A percentile compares a stretch with the other conserved stretches of the same genome.
Evolutionary conservation across 164 flowering plant genomes (phyloP).

Genomic region (Macadamia tetraphylla): DNA sequence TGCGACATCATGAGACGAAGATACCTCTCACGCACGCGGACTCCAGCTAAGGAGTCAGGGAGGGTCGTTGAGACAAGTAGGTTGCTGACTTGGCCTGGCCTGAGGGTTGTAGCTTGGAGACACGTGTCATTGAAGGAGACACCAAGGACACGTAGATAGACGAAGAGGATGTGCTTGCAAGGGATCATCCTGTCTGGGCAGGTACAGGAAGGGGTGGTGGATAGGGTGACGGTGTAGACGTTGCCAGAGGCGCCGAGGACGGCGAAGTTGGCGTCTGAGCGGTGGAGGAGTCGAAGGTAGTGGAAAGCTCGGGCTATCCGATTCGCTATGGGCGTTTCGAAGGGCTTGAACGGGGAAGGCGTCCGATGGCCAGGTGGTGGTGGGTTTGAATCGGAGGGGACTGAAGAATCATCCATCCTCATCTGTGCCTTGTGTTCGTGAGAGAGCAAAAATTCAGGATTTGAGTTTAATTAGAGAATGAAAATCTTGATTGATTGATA

Average conservation of each 20-base stretch:
- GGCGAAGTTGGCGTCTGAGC: conserved; percentile 48
- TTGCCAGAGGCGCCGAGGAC: conserved; percentile 82
- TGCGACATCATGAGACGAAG: conserved; percentile 37
- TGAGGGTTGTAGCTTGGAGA: conserved; percentile 46
- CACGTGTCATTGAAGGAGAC: conserved; percentile 49
- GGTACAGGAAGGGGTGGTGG: conserved; percentile 54
- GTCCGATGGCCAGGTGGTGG: conserved; percentile 21
- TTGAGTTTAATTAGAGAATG: no score
- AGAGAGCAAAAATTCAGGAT: no score
- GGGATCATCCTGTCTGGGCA: conserved; percentile 81
- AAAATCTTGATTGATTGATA: no score
- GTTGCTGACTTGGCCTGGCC: conserved; percentile 54
- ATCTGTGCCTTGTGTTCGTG: no score
- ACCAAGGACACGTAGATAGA: conserved; percentile 57
- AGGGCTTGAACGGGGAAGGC: conserved; percentile 21
- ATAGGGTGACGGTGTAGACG: conserved; percentile 68
- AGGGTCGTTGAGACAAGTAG: conserved; percentile 42
- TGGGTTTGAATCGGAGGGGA: conserved; percentile 30
- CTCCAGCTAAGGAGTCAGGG: conserved; percentile 46
- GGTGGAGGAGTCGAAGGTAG: conserved; percentile 74
- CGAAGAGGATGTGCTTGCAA: conserved; percentile 89
- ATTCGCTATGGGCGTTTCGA: conserved; percentile 42
- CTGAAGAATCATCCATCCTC: conserved; percentile 29
- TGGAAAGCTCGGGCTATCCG: conserved; percentile 65
- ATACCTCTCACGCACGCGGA: conserved; percentile 39